Conservation (phyloP, 345 rosid species). For the Carallia pectinifolia region DNA sequence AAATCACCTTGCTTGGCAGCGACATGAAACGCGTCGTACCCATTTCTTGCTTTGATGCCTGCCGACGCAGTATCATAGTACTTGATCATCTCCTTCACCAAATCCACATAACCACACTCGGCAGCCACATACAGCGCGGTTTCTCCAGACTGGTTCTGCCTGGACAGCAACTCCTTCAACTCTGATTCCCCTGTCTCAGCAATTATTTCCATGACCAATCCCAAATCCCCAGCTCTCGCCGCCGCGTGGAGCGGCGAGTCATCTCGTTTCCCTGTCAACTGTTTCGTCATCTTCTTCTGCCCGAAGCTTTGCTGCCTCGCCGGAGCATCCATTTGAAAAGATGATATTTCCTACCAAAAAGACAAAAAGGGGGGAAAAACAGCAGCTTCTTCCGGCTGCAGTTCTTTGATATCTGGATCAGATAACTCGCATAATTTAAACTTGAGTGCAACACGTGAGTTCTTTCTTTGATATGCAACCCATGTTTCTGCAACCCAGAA, state of each 20-base stretch:
- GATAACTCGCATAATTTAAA: no score
- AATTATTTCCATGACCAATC: slow-evolving; percentile 45
- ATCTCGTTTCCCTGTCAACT: slow-evolving; percentile 68
- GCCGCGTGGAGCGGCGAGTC: slow-evolving; percentile 65
- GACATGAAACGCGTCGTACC: slow-evolving; percentile 81
- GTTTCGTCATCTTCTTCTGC: slow-evolving; percentile 64
- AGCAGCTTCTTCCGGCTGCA: background rate
- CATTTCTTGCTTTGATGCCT: slow-evolving; percentile 67
- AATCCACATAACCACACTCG: slow-evolving; percentile 56
- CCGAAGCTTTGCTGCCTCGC: slow-evolving; percentile 31
- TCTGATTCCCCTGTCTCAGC: slow-evolving; percentile 37
- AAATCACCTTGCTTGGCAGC: slow-evolving; percentile 87
- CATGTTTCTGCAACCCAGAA: no score
- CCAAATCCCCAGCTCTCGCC: slow-evolving; percentile 62
- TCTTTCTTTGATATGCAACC: no score
- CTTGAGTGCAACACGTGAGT: no score
- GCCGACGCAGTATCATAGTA: slow-evolving; percentile 55
- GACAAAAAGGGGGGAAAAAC: background rate
- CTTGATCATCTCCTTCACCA: slow-evolving; percentile 65
- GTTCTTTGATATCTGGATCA: no score
- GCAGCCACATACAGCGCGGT: slow-evolving; percentile 84
- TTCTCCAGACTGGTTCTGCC: slow-evolving; percentile 81
- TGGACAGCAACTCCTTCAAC: slow-evolving; percentile 50
- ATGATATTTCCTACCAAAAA: background rate
- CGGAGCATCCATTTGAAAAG: slow-evolving; percentile 23